These are phyloP conservation scores for Chlorociboria aeruginascens DNA, from an alignment of 495 filamentous ascomycete genomes.

Conservation along the genomic window DNA sequence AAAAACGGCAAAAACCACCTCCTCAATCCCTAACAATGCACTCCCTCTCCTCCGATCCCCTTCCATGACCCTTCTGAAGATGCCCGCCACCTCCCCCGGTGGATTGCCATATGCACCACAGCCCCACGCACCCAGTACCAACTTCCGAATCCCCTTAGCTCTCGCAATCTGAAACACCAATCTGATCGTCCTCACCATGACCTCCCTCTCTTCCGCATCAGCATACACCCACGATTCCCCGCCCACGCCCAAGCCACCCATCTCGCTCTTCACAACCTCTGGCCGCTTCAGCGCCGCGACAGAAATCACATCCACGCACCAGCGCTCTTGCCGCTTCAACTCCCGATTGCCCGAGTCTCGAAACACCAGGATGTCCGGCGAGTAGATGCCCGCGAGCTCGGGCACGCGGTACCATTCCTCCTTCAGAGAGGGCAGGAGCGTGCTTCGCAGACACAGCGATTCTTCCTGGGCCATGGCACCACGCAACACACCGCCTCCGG, in stretches of 20 bases:
- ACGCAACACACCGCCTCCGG: conserved; percentile 46
- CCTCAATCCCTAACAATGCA: conserved; percentile 7
- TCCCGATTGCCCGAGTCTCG: conserved; percentile 22
- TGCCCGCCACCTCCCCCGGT: conserved; percentile 43
- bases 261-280: conserved; percentile 21
- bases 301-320: conserved; percentile 45
- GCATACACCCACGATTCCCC: conserved; percentile 21
- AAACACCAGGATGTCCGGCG: conserved; percentile 37
- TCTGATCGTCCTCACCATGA: conserved; percentile 47
- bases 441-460: conserved; percentile 51
- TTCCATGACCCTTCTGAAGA: conserved; percentile 43
- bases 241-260: neutral
- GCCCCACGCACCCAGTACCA: conserved; percentile 58
- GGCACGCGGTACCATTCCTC: conserved; percentile 43
- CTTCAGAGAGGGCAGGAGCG: conserved; percentile 43
- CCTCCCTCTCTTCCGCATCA: conserved; percentile 28
- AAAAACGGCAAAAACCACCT: conserved; percentile 17
- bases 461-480: conserved; percentile 55
- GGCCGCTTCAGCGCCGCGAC: conserved; percentile 42
- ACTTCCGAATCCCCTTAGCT: conserved; percentile 30
- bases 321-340: conserved; percentile 25
- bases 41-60: conserved; percentile 24
- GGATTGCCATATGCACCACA: conserved; percentile 60
- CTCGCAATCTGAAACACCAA: conserved; percentile 44
- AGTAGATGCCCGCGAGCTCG: conserved; percentile 41